phyloP scores from a whole-genome alignment of 2,329 filamentous ascomycete genomes.

The Hypoxylon sp. region DNA sequence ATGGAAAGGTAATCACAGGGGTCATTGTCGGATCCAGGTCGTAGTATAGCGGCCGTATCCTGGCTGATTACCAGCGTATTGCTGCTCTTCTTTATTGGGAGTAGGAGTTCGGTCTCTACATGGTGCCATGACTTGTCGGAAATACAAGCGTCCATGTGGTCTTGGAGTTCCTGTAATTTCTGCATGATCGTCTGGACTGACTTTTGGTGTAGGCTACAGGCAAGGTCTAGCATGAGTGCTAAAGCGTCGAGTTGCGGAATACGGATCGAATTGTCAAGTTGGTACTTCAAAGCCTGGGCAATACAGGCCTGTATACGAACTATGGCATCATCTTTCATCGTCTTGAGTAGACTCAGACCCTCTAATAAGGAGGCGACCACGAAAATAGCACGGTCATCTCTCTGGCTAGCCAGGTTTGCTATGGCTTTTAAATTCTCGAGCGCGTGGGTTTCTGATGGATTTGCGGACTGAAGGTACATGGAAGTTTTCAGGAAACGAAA shows the following conservation, averaged over 20 bases:
- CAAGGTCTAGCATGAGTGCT: conserved; percentile 75
- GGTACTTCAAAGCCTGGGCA: conserved; percentile 78
- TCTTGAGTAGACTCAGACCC: conserved; percentile 75
- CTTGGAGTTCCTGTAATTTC: conserved; percentile 73
- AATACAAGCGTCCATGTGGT: conserved; percentile 68
- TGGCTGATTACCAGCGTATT: conserved; percentile 64
- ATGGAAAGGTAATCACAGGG: conserved; percentile 68
- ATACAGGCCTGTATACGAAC: conserved; percentile 78
- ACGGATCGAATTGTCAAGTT: conserved; percentile 71
- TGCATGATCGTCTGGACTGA: conserved; percentile 65
- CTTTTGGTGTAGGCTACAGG: conserved; percentile 74
- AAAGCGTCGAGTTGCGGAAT: conserved; percentile 76
- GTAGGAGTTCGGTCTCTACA: conserved; percentile 61
- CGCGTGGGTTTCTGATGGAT: conserved; percentile 70
- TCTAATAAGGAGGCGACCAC: conserved; percentile 76
- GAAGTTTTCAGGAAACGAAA: conserved; percentile 80
- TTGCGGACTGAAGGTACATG: conserved; percentile 72
- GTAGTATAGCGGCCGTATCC: conserved; percentile 68
- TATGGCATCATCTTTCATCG: conserved; percentile 72
- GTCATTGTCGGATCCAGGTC: conserved; percentile 58
- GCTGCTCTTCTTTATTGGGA: conserved; percentile 67
- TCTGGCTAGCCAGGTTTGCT: conserved; percentile 66
- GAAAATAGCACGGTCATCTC: conserved; percentile 72
- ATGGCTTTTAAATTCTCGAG: conserved; percentile 78
- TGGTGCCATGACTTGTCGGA: conserved; percentile 59